Evolutionary conservation across 2,329 filamentous ascomycete species (phyloP).

Genomic region (Exophiala lecanii-corni): DNA sequence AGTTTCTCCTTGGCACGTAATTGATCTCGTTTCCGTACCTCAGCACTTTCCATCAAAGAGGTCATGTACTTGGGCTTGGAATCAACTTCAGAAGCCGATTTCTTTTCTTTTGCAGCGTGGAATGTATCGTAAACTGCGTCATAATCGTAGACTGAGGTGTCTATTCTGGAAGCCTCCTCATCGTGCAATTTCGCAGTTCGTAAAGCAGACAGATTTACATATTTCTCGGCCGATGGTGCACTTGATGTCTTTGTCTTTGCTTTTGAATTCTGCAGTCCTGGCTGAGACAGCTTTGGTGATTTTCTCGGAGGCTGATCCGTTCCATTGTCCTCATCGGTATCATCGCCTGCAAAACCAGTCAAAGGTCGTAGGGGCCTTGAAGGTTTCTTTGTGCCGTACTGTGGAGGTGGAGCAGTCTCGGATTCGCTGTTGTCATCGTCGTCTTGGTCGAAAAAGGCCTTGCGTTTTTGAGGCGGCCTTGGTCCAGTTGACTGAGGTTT

Average conservation of each 20-base stretch:
- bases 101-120: slow-evolving; percentile 32
- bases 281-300: slow-evolving; percentile 28
- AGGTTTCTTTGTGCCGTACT: slow-evolving; percentile 26
- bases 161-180: slow-evolving; percentile 39
- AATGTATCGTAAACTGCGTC: slow-evolving; percentile 47
- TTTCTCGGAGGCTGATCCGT: slow-evolving; percentile 30
- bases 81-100: slow-evolving; percentile 17
- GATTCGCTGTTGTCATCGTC: slow-evolving; percentile 34
- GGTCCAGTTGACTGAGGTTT: slow-evolving; percentile 25
- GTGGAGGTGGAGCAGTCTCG: slow-evolving; percentile 12
- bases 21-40: slow-evolving; percentile 60
- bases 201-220: slow-evolving; percentile 43
- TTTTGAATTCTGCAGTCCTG: slow-evolving; percentile 25
- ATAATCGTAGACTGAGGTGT: slow-evolving; percentile 47
- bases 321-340: slow-evolving; percentile 9
- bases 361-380: slow-evolving; percentile 20
- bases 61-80: slow-evolving; percentile 57
- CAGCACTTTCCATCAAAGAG: slow-evolving; percentile 54
- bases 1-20: slow-evolving; percentile 57
- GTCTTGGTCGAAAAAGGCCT: slow-evolving; percentile 42
- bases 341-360: slow-evolving; percentile 16
- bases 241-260: slow-evolving; percentile 4
- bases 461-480: slow-evolving; percentile 43
- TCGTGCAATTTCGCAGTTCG: slow-evolving; percentile 44
- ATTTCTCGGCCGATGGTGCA: slow-evolving; percentile 28